Percentiles rank a stretch among this genome's conserved stretches.
These are phyloP conservation scores for Paramecium caudatum DNA, from an alignment of 73 alveolate species.

Conservation along the genomic window DNA sequence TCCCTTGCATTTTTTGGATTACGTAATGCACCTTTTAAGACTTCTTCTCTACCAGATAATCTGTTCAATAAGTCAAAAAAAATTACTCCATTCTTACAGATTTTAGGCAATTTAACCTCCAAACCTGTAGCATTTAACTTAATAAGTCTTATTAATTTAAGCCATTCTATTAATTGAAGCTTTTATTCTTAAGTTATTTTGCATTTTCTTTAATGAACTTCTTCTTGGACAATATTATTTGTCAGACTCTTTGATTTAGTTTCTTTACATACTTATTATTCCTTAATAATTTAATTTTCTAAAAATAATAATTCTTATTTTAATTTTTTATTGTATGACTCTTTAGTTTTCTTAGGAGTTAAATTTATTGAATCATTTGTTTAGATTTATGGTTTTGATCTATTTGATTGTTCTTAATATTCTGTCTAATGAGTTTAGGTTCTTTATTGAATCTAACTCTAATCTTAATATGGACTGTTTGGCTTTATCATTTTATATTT, in stretches of 20 bases:
- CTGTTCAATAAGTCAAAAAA: conserved; percentile 72
- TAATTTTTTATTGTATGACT: conserved; percentile 4
- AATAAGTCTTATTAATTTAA: conserved; percentile 65
- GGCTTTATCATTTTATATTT: conserved; percentile 62
- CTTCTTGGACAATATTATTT: background rate
- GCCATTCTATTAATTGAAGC: conserved; percentile 54
- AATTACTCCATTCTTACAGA: conserved; percentile 77
- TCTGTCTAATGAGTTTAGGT: conserved; percentile 54
- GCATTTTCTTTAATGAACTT: too few species aligned
- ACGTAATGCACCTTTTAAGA: conserved; percentile 66
- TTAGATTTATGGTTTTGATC: conserved; percentile 14
- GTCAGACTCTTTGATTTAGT: background rate
- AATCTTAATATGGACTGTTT: conserved; percentile 34
- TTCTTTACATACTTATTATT: background rate
- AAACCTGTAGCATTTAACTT: conserved; percentile 50
- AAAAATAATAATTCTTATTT: background rate
- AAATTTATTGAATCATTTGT: conserved; percentile 38
- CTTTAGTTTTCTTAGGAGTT: conserved; percentile 25
- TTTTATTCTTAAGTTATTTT: background rate
- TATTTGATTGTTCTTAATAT: conserved; percentile 34
- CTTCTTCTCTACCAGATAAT: conserved; percentile 72
- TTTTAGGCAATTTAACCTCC: conserved; percentile 66
- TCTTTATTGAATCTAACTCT: background rate
- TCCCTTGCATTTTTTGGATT: conserved; percentile 65
- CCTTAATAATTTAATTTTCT: conserved; percentile 14